Percentiles rank a stretch among this genome's conserved stretches.
Conservation (phyloP, 805 yeast species). For the Candida stauntonica region DNA sequence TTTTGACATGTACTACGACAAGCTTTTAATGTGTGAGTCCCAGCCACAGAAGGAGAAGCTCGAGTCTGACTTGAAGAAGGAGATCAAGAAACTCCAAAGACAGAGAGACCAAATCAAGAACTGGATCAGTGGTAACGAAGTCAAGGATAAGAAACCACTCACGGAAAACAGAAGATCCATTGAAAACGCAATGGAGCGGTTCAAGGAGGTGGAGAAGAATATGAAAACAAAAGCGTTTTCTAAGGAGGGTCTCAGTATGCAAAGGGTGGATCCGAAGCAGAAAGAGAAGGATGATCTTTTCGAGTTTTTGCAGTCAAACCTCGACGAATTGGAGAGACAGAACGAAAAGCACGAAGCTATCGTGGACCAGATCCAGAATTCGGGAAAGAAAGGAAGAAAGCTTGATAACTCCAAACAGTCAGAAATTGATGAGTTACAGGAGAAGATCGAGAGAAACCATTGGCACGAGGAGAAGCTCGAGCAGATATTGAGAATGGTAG, state of each 20-base stretch:
- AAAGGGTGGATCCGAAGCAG: conserved; percentile 72
- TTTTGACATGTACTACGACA: conserved; percentile 83
- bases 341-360: conserved; percentile 74
- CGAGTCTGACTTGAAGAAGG: conserved; percentile 88
- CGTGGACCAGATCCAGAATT: conserved; percentile 47
- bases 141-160: conserved; percentile 80
- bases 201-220: conserved; percentile 88
- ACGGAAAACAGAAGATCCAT: conserved; percentile 71
- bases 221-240: conserved; percentile 93
- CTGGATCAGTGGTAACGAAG: conserved; percentile 89
- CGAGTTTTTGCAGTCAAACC: conserved; percentile 61
- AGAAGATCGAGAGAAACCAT: conserved; percentile 64
- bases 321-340: conserved; percentile 81
- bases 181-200: conserved; percentile 86
- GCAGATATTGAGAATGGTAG: conserved; percentile 67
- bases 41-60: conserved; percentile 90
- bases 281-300: conserved; percentile 71
- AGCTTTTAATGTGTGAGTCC: conserved; percentile 74
- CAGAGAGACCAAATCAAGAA: conserved; percentile 92
- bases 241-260: conserved; percentile 82
- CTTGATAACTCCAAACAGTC: conserved; percentile 49
- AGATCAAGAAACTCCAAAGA: conserved; percentile 90
- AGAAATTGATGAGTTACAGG: conserved; percentile 59
- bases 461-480: conserved; percentile 80
- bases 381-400: conserved; percentile 48